Conservation (phyloP, 2,329 filamentous ascomycete genomes). For the Lanzia echinophila region DNA sequence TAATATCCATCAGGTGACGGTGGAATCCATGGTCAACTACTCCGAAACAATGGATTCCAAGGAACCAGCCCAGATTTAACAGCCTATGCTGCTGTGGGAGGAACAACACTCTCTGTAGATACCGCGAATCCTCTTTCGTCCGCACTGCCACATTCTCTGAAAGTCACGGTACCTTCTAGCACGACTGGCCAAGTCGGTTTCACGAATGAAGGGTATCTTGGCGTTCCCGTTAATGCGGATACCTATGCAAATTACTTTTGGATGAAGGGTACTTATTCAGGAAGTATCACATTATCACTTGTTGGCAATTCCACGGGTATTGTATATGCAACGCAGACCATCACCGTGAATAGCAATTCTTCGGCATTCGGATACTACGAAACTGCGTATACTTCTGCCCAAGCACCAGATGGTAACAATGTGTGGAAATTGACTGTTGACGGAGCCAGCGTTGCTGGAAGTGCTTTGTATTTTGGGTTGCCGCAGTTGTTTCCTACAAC, state of each 20-base stretch:
- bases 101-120: constrained; percentile 9
- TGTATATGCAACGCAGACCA: constrained; percentile 10
- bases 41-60: constrained; percentile 65
- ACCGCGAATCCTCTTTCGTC: constrained; percentile 9
- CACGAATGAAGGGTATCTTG: constrained; percentile 26
- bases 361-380: constrained; percentile 11
- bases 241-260: constrained; percentile 17
- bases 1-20: constrained; percentile 44
- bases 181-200: constrained; percentile 27
- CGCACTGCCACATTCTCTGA: constrained; percentile 12
- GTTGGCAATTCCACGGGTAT: constrained; percentile 7
- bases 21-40: constrained; percentile 63
- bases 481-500: constrained; percentile 54
- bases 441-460: constrained; percentile 28
- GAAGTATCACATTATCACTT: constrained; percentile 9
- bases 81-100: constrained; percentile 12
- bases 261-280: constrained; percentile 15
- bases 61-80: constrained; percentile 15
- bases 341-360: constrained; percentile 8
- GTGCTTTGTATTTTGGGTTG: constrained; percentile 45
- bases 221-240: constrained; percentile 20
- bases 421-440: constrained; percentile 49
- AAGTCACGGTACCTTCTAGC: constrained; percentile 12
- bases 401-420: constrained; percentile 38
- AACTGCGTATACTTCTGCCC: constrained; percentile 4